Evolutionary conservation across 371 early-diverging fungal species (phyloP), one percentile per base, ranked within the genome.

Genomic region (Batkoa obscura): DNA sequence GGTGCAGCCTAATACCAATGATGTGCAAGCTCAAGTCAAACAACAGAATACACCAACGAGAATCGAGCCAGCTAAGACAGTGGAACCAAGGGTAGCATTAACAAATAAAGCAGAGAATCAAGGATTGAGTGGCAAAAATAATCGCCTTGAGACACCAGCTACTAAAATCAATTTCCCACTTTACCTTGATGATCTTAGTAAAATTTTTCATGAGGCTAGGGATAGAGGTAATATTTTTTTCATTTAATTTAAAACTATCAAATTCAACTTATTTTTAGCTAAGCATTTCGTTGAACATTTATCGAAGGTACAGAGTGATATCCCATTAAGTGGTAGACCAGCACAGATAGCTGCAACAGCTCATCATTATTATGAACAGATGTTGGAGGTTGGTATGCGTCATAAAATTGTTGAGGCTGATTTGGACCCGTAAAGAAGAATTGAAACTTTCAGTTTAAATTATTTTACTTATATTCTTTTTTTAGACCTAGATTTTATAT

Each of bases 141-240:
- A n/a, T n/a, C n/a, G n/a, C n/a, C n/a, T n/a, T n/a, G 54, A 30
- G 31, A 31, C 54, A 17, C 34, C 53, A n/a, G 33, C 45, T 46
- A n/a, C 45, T 33, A 45, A 58, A 53, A 46, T 31, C 38, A 43
- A 53, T 39, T 36, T 53, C 52, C 42, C 35, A 32, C 53, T 58
- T 10, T 10, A 9, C 13, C 13, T 41, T 6, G 41, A 41, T 6
- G 41, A 41, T 41, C 41, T 41, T n/a, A 41, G 41, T 41, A 41
- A 41, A 41, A 41, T n/a, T 6, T 41, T 41, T 41, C 41, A 41
- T n/a, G 41, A 41, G 41, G 13, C 41, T 9, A 8, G 41, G 6
- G 41, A 8, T 9, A 41, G 41, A 41, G 41, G 41, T 41, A 41
- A 41, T 6, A n/a, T 6, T 41, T 41, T n/a, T n/a, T n/a, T 41